A percentile compares a stretch with the other conserved stretches of the same genome.
Evolutionary conservation across 352 stramenopile species (phyloP).

Genomic region (Globisporangium radiosum): DNA sequence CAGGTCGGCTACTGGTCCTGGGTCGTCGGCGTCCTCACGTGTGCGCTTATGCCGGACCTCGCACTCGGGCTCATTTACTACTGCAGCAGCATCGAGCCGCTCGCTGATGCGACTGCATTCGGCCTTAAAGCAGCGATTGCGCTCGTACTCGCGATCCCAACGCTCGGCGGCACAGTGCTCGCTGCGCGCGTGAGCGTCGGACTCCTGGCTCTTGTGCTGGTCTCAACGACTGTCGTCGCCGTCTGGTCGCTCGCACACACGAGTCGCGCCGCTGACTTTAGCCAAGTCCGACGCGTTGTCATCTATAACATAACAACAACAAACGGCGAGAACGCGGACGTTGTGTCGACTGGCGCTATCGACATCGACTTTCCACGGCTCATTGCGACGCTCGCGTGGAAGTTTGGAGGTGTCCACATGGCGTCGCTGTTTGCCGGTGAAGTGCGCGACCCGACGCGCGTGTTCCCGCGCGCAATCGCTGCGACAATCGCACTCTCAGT

Average conservation of each 20-base stretch:
- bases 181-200: slow-evolving; percentile 11
- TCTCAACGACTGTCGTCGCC: slow-evolving; percentile 16
- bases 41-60: slow-evolving; percentile 48
- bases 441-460: slow-evolving; percentile 58
- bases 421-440: slow-evolving; percentile 82
- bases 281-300: slow-evolving; percentile 1
- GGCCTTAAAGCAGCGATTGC: slow-evolving; percentile 17
- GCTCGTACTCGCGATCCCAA: slow-evolving; percentile 8
- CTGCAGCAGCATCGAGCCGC: neutral
- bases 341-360: slow-evolving; percentile 7
- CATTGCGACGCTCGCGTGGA: slow-evolving; percentile 93
- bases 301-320: neutral
- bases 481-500: slow-evolving; percentile 54
- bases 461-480: slow-evolving; percentile 72
- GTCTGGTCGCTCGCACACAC: slow-evolving; percentile 14
- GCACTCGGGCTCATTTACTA: slow-evolving; percentile 14
- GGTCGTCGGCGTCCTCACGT: slow-evolving; percentile 59
- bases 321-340: neutral
- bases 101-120: slow-evolving; percentile 2
- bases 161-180: slow-evolving; percentile 17
- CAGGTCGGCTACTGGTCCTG: slow-evolving; percentile 70
- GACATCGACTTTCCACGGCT: slow-evolving; percentile 52
- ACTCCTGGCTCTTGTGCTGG: slow-evolving; percentile 8
- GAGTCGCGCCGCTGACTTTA: neutral
- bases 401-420: slow-evolving; percentile 86